Conservation (phyloP, 2,329 filamentous ascomycete species). For the Trichoderma semiorbis region DNA sequence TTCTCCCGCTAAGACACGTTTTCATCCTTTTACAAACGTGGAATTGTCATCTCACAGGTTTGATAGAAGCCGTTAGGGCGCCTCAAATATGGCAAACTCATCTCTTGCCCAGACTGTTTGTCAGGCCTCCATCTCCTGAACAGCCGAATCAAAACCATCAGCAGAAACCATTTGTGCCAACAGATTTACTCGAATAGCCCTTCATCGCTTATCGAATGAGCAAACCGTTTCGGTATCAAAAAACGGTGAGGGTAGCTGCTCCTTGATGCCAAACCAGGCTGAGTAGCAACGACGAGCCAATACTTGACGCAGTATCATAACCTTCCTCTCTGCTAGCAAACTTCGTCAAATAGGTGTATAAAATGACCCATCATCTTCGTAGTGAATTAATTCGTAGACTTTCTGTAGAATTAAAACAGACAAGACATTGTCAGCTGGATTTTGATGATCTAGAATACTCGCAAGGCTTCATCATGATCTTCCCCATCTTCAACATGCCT, state of each 20-base stretch:
- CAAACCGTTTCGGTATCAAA: slow-evolving; percentile 9
- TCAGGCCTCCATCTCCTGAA: background rate
- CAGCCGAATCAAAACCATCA: background rate
- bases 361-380: background rate
- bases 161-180: background rate
- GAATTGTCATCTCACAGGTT: slow-evolving; percentile 2
- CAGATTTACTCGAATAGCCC: background rate
- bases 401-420: background rate
- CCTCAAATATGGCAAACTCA: background rate
- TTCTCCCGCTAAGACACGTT: background rate
- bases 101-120: background rate
- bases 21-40: background rate
- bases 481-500: slow-evolving; percentile 9
- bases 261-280: background rate
- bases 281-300: background rate
- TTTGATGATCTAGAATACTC: background rate
- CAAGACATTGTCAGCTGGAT: background rate
- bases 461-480: background rate
- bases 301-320: background rate
- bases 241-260: slow-evolving; percentile 5
- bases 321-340: background rate
- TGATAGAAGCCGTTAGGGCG: background rate
- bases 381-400: background rate
- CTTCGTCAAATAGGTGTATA: background rate
- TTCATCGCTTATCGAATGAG: background rate